Base-by-base conservation (phyloP, 1,139 yeast genomes). In the Lizanozyma gosingica region DNA sequence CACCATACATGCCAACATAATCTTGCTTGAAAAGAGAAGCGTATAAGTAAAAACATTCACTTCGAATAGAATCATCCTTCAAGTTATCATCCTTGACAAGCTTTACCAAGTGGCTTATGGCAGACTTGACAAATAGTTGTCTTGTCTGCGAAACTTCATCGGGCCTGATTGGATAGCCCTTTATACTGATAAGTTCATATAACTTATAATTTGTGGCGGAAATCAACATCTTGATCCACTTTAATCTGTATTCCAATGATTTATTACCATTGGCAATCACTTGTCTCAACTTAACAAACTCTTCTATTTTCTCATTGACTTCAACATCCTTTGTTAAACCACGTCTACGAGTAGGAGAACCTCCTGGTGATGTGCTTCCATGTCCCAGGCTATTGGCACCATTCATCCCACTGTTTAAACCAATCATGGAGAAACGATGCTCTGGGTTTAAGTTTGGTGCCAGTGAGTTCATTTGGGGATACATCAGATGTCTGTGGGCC, bases 151-250 rank as follows among this genome's bases (percentile, higher is more conserved):
- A 51, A 9, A 56, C 57, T 41, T 62, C 62, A 32, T 62, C 70
- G 2, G 60, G 54, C 3, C 52, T 43, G n/a, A 66, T 54, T 14
- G 58, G 57, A 43, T 68, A 73, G 17, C 76, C 76, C 52, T 66
- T 67, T 42, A 71, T 67, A 49, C 67, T 70, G 42, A 71, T 63
- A 45, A 62, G 68, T 6, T 67, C 57, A 47, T 65, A 70, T 29
- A 71, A 56, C 47, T 63, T 62, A 49, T 53, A 62, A 48, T 67
- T 69, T 33, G 69, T 62, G 11, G 75, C 72, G 27, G 53, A 51
- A 34, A 71, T 60, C 48, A 71, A 58, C 72, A 65, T 66, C 46
- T 67, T 66, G 33, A 65, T 62, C 76, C 76, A 71, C 48, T 62
- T 59, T 39, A 69, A 55, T 40, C 76, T 55, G 50, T 57, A 69